These are phyloP conservation scores for Fusarium sp. DNA, from an alignment of 2,329 filamentous ascomycete genomes.

Conservation along the genomic window DNA sequence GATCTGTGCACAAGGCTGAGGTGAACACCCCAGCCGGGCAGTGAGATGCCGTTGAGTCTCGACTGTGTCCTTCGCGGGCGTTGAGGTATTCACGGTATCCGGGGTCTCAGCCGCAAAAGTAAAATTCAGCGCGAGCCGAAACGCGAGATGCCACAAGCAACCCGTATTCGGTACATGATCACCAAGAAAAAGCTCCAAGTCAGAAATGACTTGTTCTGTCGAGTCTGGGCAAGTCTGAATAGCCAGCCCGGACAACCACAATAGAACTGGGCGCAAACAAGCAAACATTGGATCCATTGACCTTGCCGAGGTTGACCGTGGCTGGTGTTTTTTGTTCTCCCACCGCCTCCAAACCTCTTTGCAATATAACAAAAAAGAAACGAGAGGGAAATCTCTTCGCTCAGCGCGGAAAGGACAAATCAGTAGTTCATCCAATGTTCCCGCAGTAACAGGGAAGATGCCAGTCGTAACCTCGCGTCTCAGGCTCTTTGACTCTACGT, in stretches of 20 bases:
- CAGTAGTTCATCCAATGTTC: slow-evolving; percentile 1
- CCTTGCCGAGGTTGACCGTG: slow-evolving; percentile 1
- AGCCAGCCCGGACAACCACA: not conserved
- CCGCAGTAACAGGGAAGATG: not conserved
- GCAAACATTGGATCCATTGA: not conserved
- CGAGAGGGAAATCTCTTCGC: not conserved
- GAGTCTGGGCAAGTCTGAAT: not conserved
- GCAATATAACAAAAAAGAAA: not conserved
- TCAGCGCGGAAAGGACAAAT: slow-evolving; percentile 5
- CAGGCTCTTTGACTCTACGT: slow-evolving; percentile 1
- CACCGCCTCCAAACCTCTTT: slow-evolving; percentile 1
- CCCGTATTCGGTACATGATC: slow-evolving; percentile 1
- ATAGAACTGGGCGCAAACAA: not conserved
- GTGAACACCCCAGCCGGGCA: not conserved
- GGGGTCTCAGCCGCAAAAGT: slow-evolving; percentile 1
- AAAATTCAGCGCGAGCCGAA: not conserved
- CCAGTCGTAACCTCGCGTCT: not conserved
- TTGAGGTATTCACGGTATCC: not conserved
- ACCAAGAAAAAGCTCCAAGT: not conserved
- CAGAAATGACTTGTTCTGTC: not conserved
- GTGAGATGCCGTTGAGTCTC: not conserved
- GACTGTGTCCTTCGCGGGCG: not conserved
- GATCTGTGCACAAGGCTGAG: not conserved
- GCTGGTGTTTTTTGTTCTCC: slow-evolving; percentile 15
- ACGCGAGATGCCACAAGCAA: not conserved